These are phyloP conservation scores for Zygoascus bituminiphila DNA, from an alignment of 805 yeast genomes.

Conservation along the genomic window DNA sequence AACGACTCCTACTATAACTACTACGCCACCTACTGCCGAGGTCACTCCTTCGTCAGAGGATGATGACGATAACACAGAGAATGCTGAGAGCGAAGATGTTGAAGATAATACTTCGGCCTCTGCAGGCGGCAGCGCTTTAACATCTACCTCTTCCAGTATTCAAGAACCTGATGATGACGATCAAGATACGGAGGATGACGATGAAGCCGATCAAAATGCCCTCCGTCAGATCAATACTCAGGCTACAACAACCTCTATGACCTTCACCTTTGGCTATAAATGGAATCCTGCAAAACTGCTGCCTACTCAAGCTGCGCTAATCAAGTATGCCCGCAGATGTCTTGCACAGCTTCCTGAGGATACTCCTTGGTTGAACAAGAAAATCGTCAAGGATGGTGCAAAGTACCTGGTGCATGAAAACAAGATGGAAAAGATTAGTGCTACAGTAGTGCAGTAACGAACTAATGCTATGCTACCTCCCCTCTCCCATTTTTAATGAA, in stretches of 20 bases:
- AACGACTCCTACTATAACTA: neutral
- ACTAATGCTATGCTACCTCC: neutral
- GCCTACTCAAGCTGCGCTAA: slow-evolving; percentile 5
- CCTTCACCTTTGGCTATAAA: slow-evolving; percentile 10
- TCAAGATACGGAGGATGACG: slow-evolving; percentile 11
- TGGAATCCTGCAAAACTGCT: slow-evolving; percentile 14
- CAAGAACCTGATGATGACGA: neutral
- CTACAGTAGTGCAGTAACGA: neutral
- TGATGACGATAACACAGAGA: neutral
- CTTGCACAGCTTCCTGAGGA: slow-evolving; percentile 16
- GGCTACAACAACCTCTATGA: slow-evolving; percentile 6
- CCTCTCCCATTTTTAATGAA: neutral
- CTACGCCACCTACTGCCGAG: neutral
- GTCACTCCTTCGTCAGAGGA: neutral
- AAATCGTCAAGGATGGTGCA: slow-evolving; percentile 16
- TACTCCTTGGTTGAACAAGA: slow-evolving; percentile 20
- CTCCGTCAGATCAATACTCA: slow-evolving; percentile 4
- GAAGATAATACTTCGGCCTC: neutral
- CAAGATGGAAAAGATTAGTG: slow-evolving; percentile 7
- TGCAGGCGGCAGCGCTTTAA: neutral
- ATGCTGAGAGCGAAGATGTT: neutral
- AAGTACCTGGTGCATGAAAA: slow-evolving; percentile 17
- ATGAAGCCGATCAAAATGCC: slow-evolving; percentile 3
- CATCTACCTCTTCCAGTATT: neutral
- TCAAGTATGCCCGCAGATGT: slow-evolving; percentile 21